Base-by-base conservation (phyloP, 495 filamentous ascomycete species). In the Pyrenula aspistea region DNA sequence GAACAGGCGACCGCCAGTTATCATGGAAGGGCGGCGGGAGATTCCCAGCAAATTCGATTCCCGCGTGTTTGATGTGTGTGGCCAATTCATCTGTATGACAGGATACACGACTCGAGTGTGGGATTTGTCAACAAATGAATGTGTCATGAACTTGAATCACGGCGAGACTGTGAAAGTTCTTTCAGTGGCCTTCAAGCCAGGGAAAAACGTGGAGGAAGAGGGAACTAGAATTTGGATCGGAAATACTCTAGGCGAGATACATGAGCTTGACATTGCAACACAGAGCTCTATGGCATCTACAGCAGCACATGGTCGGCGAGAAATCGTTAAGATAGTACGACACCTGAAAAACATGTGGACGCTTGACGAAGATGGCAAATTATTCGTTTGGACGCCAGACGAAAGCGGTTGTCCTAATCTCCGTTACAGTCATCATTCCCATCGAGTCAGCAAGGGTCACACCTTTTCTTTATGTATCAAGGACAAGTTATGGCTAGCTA, bases 321-420 rank as follows among this genome's bases (percentile, higher is more conserved):
- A 95, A 62, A 80, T 98, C 56, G 81, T 91, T 57, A 91, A 85
- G 65, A 96, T 98, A 20, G 82, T 86, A 59, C 83, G 92, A 53
- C 84, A 91, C 69, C 84, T 82, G 58, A 88, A 89, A 61, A 86
- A 95, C 60, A 83, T 98, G 74, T 98, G 93, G 93, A 90, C 91
- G 1, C 62, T 97, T 12, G 94, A 97, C 69, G 91, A 95, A 57
- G 83, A 87, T 60, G 93, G 93, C 12, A 89, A 86, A 47, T 74
- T 98, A 21, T 82, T 89, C 57, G 80, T 97, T 21, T 98, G 93
- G 93, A 79, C 80, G 8, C 84, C 91, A 20, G 89, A 92, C 67
- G 80, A 83, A 50, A 77, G 77, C 11, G 89, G 90, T 1, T 71
- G 80, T 1, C 90, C 91, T 0, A 90, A 78, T 58, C 70, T 98